Base-by-base conservation (phyloP, 805 yeast genomes). In the Ogataea nakhonphanomensis region DNA sequence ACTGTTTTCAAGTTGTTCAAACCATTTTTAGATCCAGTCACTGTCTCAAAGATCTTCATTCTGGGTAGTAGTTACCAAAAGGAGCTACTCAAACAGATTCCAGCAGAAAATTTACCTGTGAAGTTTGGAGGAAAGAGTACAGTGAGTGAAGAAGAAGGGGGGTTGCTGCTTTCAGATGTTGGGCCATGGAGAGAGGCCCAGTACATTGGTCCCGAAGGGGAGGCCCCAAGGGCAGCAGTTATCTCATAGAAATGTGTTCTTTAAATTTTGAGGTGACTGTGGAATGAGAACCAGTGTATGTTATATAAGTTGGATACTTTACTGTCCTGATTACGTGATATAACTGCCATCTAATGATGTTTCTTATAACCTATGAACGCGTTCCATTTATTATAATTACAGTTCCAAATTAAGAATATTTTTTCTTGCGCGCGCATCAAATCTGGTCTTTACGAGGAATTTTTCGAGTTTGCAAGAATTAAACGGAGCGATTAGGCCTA, bases 181-280 rank as follows among this genome's bases (percentile, higher is more conserved):
- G 99, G 99, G 52, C 99, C 99, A 49, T 93, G 99, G 99, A 85
- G 96, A 75, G 93, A 91, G 47, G 70, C 81, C 24, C 55, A 84
- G 66, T 91, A 58, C 66, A 82, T 89, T 61, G 98, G 97, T 10
- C 95, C 96, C 44, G 98, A 90, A 69, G 96, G 96, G 49, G 87
- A 82, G 65, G 95, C 95, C 38, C 96, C 96, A 58, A 70, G 66
- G 55, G 71, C 78, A 12, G 20, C 20, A 17, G 20, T 17, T 17
- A 17, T 17, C 20, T 17, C 20, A 17, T 17, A 17, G 20, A 17
- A 17, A 17, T 17, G 20, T 17, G 3, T 5, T 5, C 20, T 17
- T 3, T 17, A 17, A 17, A 4, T 5, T 17, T 17, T 17, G 20
- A 17, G 20, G 20, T 17, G 20, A 17, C 20, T 17, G 20, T 17